Evolutionary conservation across 805 yeast species (phyloP).

Genomic region (Metschnikowia matae): DNA sequence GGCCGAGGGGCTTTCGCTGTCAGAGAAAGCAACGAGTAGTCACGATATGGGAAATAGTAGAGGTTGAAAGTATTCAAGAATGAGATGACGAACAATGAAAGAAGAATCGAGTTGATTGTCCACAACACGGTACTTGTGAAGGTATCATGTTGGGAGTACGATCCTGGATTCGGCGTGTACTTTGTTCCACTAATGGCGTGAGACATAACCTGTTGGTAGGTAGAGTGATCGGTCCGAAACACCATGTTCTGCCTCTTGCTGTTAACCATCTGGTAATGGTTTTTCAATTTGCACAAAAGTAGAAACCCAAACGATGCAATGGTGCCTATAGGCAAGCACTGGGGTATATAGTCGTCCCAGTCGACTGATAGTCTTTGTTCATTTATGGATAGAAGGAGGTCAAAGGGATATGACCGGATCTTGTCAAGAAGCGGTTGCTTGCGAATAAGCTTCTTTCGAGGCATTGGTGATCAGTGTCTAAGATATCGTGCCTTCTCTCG

Average conservation of each 20-base stretch:
- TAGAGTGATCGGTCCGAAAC: slow-evolving; percentile 32
- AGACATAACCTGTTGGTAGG: slow-evolving; percentile 29
- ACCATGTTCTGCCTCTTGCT: slow-evolving; percentile 28
- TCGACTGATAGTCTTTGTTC: slow-evolving; percentile 37
- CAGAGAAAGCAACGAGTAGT: slow-evolving; percentile 32
- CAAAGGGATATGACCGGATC: slow-evolving; percentile 35
- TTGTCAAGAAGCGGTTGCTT: slow-evolving; percentile 28
- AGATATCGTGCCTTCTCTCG: background rate
- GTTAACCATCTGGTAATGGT: slow-evolving; percentile 25
- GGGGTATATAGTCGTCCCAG: slow-evolving; percentile 36
- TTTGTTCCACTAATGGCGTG: slow-evolving; percentile 14
- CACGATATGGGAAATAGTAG: slow-evolving; percentile 19
- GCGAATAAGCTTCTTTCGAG: slow-evolving; percentile 19
- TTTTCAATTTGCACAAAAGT: slow-evolving; percentile 20
- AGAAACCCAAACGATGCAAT: slow-evolving; percentile 18
- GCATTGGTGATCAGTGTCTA: slow-evolving; percentile 4
- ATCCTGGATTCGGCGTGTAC: background rate
- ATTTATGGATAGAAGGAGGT: slow-evolving; percentile 31
- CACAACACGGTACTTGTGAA: slow-evolving; percentile 16
- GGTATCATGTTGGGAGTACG: slow-evolving; percentile 5
- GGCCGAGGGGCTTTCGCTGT: slow-evolving; percentile 19
- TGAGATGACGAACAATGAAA: slow-evolving; percentile 15
- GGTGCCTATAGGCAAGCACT: slow-evolving; percentile 32
- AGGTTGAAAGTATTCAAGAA: slow-evolving; percentile 16
- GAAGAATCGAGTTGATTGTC: slow-evolving; percentile 14